Base-by-base conservation (phyloP, 108 stramenopile species). In the Skeletonema marinoi region DNA sequence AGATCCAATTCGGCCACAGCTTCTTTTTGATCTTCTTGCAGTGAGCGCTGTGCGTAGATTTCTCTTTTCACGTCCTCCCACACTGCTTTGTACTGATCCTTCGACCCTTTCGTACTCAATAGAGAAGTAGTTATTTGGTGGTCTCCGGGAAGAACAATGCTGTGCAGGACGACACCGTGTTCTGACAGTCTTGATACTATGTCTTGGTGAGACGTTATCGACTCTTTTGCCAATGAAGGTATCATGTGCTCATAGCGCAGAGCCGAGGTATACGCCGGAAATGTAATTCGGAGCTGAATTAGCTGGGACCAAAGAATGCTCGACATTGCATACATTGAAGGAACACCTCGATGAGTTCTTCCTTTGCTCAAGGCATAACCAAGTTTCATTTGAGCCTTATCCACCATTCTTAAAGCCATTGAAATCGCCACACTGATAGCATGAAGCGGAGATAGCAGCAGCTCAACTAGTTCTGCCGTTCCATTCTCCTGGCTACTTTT, bases 241-340 rank as follows among this genome's bases (percentile, higher is more conserved):
- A 12, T 31, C 7, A 14, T 41, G 51, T 33, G 16, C 3, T 19
- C 44, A 9, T 32, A 25, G 31, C 63, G 19, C 1, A 32, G n/a
- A 14, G n/a, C 12, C 13, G 32, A 25, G 32, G 62, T 17, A 60
- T 48, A n/a, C 7, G 33, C 30, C n/a, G 63, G 63, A 32, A 64
- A 63, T 36, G 66, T n/a, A 31, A 35, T 4, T 31, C 44, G 60
- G 5, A 60, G 46, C 60, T 73, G 73, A 17, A 80, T 61, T 6
- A 74, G 36, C 38, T 82, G 81, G 11, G 77, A 78, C 81, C 81
- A 82, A 16, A 82, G 25, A n/a, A 66, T 50, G 56, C 78, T 76
- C 16, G 81, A 78, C 4, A 74, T 11, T 1, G 66, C 68, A 67
- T 73, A 65, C 29, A 82, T 38, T 6, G 71, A 66, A 25, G 66